Conservation (phyloP, 805 yeast genomes). For the Kodamaea kaohsiungensis region DNA sequence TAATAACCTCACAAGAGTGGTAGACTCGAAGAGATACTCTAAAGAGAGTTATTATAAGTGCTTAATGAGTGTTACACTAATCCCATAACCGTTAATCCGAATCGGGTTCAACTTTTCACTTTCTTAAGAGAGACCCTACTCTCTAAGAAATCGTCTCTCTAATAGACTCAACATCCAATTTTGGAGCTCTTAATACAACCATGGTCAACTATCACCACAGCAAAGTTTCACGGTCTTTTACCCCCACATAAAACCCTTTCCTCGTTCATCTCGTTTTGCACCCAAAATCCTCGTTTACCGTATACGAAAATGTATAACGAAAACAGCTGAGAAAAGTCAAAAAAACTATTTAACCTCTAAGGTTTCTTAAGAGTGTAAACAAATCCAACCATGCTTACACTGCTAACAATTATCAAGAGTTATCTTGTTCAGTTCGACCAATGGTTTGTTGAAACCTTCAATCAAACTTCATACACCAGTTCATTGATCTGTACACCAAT, state of each 20-base stretch:
- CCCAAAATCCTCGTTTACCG: background rate
- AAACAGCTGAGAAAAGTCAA: background rate
- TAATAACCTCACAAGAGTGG: no score
- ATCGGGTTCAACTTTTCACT: background rate
- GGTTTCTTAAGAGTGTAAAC: background rate
- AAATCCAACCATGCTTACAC: background rate
- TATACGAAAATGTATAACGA: background rate
- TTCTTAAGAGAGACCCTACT: background rate
- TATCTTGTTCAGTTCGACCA: constrained; percentile 7
- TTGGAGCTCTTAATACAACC: no score
- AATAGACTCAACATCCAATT: no score
- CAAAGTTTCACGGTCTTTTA: no score
- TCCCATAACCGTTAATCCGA: background rate
- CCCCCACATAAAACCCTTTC: background rate
- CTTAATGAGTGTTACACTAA: no score
- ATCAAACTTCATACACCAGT: constrained; percentile 21
- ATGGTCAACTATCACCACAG: no score
- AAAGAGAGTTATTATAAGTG: no score
- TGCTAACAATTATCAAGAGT: background rate
- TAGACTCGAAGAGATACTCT: no score
- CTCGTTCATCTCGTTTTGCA: background rate
- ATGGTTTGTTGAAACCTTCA: constrained; percentile 9
- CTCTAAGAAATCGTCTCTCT: no score
- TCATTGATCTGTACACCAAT: constrained; percentile 25
- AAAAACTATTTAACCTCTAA: background rate